Percentiles rank a stretch among this genome's conserved stretches.
Evolutionary conservation across 2,329 filamentous ascomycete genomes (phyloP).

Genomic region (Setomelanomma holmii): DNA sequence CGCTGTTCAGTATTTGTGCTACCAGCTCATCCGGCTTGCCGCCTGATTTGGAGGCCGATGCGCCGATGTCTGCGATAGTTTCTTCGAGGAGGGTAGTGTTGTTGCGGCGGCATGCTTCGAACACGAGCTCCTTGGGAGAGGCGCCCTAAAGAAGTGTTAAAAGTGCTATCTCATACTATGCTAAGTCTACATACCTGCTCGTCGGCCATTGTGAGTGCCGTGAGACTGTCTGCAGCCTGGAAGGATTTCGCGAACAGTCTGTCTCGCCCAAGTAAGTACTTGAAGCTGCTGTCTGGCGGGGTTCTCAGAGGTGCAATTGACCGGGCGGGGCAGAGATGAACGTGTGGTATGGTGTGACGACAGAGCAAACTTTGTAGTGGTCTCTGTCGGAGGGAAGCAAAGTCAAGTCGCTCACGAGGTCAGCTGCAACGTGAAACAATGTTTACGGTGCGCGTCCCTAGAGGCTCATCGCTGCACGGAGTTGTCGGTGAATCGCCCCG

Average conservation of each 20-base stretch:
- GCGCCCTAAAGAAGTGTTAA: slow-evolving; percentile 80
- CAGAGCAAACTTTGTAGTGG: no score
- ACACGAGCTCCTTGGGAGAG: slow-evolving; percentile 80
- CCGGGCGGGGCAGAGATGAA: neutral
- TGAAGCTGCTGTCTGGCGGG: neutral
- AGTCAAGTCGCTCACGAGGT: neutral
- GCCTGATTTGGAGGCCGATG: slow-evolving; percentile 57
- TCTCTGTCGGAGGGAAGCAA: neutral
- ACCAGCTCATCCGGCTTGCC: slow-evolving; percentile 64
- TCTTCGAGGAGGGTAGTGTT: slow-evolving; percentile 85
- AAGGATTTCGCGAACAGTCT: neutral
- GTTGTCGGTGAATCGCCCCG: slow-evolving; percentile 25
- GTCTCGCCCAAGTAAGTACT: neutral
- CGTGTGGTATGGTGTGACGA: no score
- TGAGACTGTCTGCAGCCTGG: neutral
- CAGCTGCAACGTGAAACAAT: slow-evolving; percentile 22
- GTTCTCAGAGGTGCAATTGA: neutral
- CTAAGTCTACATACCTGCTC: slow-evolving; percentile 31
- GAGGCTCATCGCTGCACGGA: slow-evolving; percentile 15
- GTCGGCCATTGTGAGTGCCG: slow-evolving; percentile 41
- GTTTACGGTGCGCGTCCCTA: slow-evolving; percentile 18
- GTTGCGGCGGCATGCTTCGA: slow-evolving; percentile 93
- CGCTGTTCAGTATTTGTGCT: slow-evolving; percentile 81
- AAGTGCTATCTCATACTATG: no score
- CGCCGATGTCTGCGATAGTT: slow-evolving; percentile 65